Base-by-base conservation (phyloP, 78 protist species). In the Andalucia godoyi region DNA sequence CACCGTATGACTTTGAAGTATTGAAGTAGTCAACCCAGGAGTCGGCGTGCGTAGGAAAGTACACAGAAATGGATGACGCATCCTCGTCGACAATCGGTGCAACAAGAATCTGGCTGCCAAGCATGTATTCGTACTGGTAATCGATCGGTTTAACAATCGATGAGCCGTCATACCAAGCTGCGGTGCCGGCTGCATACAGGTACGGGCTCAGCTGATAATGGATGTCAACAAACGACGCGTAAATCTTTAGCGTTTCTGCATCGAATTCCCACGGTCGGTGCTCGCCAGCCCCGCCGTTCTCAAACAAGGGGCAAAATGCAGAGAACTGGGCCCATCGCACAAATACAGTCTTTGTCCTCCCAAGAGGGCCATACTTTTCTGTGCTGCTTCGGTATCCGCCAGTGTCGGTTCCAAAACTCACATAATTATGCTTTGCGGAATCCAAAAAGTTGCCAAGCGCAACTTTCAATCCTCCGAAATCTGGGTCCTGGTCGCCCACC, bases 261-360 rank as follows among this genome's bases (percentile, higher is more conserved):
- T 33, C 64, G 25, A 38, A 58, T 42, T 10, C 37, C 64, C 64
- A 58, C 45, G 64, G 64, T 12, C 64, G 43, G 43, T 58, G 64
- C 47, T 58, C 29, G 64, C 27, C 27, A n/a, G 30, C 47, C 18
- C 64, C 64, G 6, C 64, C 64, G 47, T 58, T 58, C 47, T 58
- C 64, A 38, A 58, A 37, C 30, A 58, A 32, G 37, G 64, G 45
- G 25, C 1, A 2, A 33, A 58, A 33, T 10, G 64, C 64, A 18
- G 47, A 38, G 27, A 58, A 2, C 47, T 58, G 64, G 25, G 7
- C 5, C 64, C 64, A 58, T 27, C 64, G 43, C 13, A 8, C 37
- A 42, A 58, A 33, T 15, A 58, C 47, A 17, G 3, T 32, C 29
- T 8, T 58, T 10, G 51, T 3, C 34, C 64, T 27, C 40, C 64